phyloP scores from a whole-genome alignment of 2,329 filamentous ascomycete genomes.

The Mycosphaerelloides madeirae region DNA sequence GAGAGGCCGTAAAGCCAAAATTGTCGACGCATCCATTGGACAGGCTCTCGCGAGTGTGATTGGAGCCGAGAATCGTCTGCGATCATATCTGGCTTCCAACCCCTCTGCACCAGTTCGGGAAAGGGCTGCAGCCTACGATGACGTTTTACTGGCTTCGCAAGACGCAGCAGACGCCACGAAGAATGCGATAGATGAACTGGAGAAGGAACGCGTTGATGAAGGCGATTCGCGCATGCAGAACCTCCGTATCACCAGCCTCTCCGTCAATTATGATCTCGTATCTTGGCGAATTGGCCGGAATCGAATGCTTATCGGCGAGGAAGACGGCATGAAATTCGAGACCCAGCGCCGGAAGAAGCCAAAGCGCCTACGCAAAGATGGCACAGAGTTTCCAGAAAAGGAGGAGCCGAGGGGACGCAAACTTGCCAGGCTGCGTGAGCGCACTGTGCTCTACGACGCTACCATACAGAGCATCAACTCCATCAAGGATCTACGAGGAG shows the following conservation, averaged over 20 bases:
- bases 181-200: slow-evolving; percentile 84
- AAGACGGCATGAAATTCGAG: slow-evolving; percentile 66
- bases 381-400: slow-evolving; percentile 44
- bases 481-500: slow-evolving; percentile 81
- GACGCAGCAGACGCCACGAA: slow-evolving; percentile 93
- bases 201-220: slow-evolving; percentile 74
- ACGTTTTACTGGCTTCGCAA: slow-evolving; percentile 82
- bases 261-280: slow-evolving; percentile 89
- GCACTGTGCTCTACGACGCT: slow-evolving; percentile 84
- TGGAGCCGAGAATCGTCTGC: slow-evolving; percentile 50
- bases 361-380: slow-evolving; percentile 46
- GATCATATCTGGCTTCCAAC: slow-evolving; percentile 42
- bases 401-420: slow-evolving; percentile 69
- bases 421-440: slow-evolving; percentile 75
- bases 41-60: slow-evolving; percentile 70
- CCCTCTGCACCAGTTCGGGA: slow-evolving; percentile 50
- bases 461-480: slow-evolving; percentile 87
- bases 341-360: slow-evolving; percentile 53
- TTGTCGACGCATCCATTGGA: slow-evolving; percentile 90
- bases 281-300: slow-evolving; percentile 95
- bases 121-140: slow-evolving; percentile 82
- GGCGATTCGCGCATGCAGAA: slow-evolving; percentile 86
- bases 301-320: slow-evolving; percentile 74
- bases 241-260: slow-evolving; percentile 84
- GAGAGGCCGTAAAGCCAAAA: slow-evolving; percentile 77